A percentile compares a stretch with the other conserved stretches of the same genome.
These are phyloP conservation scores for Heliamphora exappendiculata DNA, from an alignment of 148 eudicot species.

Conservation along the genomic window DNA sequence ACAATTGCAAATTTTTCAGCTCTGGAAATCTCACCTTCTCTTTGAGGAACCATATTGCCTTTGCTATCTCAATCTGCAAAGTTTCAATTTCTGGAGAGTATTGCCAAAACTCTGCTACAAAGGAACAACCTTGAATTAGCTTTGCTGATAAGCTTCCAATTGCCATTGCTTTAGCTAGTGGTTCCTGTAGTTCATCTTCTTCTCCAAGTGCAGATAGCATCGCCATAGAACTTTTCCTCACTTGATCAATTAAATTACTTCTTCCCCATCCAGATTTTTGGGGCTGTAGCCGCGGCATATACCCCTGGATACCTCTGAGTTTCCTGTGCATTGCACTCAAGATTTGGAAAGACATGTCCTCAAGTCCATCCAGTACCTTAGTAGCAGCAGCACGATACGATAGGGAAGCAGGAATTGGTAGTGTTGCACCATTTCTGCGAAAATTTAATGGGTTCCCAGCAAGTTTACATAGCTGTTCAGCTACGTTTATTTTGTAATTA, in stretches of 20 bases:
- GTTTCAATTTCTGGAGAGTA: conserved; percentile 38
- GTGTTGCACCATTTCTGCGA: conserved; percentile 13
- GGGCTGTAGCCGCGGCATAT: conserved; percentile 29
- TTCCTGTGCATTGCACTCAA: conserved; percentile 61
- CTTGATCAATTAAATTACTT: conserved; percentile 16
- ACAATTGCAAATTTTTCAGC: conserved; percentile 31
- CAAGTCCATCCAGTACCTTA: conserved; percentile 44
- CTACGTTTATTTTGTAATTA: conserved; percentile 11
- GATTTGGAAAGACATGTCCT: conserved; percentile 32
- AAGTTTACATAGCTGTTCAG: conserved; percentile 26
- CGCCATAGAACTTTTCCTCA: conserved; percentile 27
- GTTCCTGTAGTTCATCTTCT: conserved; percentile 37
- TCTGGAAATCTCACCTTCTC: conserved; percentile 31
- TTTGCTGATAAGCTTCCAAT: conserved; percentile 45
- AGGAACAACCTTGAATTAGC: conserved; percentile 21
- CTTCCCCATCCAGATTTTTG: conserved; percentile 28
- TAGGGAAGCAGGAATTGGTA: conserved; percentile 20
- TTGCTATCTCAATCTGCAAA: conserved; percentile 55
- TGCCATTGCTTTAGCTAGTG: conserved; percentile 59
- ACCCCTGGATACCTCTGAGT: conserved; percentile 39
- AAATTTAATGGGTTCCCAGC: conserved; percentile 44
- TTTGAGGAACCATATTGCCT: conserved; percentile 43
- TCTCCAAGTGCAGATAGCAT: conserved; percentile 43
- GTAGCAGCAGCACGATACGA: conserved; percentile 37
- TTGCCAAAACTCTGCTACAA: conserved; percentile 22